Base-by-base conservation (phyloP, 345 rosid genomes). In the Rhizophora apiculata region DNA sequence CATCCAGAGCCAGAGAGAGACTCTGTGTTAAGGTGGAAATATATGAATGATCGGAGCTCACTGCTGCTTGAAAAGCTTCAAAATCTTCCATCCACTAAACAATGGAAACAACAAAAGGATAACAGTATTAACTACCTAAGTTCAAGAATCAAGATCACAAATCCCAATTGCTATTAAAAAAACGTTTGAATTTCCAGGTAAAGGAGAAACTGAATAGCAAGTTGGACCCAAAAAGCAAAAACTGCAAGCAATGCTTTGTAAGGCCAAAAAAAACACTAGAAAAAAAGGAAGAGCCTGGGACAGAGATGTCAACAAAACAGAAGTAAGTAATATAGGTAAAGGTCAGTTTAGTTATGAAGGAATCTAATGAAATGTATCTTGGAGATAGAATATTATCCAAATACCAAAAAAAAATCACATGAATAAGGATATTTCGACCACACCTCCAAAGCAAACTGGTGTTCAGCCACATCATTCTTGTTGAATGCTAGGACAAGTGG, bases 41-140 rank as follows among this genome's bases (percentile, higher is more conserved):
- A 78, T 88, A 83, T 0, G 96, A 80, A 51, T 79, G 63, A 80
- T 90, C 96, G n/a, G 85, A 67, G 72, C 79, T 82, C 32, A 81
- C 24, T 22, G 93, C 93, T 9, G 87, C 83, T 69, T 90, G 93
- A 74, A 90, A 90, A 27, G 85, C 86, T 65, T 90, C 90, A 30
- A 86, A 90, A 76, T 90, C 96, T 74, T 85, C 80, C 91, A 90
- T 88, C 96, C 96, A 90, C 96, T 90, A 83, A 73, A 62, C 51
- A 57, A 59, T 68, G 21, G 11, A 22, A 52, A 20, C 15, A 62
- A 55, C 21, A 27, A 10, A 58, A 18, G 56, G 27, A 61, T 26
- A 36, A 70, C 26, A 32, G 27, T n/a, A 43, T 51, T 4, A 64
- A 26, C 56, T 39, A 61, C 1, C 1, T 48, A n/a, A 27, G 15